Percentiles rank a stretch among this genome's conserved stretches.
These are phyloP conservation scores for Hypoxylon fuscum DNA, from an alignment of 495 filamentous ascomycete genomes.

Conservation along the genomic window DNA sequence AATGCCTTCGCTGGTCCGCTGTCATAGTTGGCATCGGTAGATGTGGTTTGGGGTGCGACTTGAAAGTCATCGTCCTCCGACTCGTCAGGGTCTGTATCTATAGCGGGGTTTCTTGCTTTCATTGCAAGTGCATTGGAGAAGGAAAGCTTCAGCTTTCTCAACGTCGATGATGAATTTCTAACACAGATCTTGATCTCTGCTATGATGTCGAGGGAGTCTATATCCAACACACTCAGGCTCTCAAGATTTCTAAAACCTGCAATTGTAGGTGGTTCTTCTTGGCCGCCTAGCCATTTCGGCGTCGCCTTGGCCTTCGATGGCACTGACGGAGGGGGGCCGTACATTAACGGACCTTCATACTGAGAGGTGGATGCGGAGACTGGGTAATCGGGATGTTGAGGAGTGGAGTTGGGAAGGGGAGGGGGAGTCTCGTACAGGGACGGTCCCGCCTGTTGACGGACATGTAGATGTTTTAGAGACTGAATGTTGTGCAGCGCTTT, in stretches of 20 bases:
- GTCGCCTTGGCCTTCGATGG: too few relatives aligned
- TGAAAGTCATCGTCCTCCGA: conserved; percentile 62
- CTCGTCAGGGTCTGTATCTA: conserved; percentile 59
- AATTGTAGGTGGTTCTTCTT: conserved; percentile 55
- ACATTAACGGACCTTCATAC: too few relatives aligned
- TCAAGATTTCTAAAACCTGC: conserved; percentile 66
- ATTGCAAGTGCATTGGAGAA: conserved; percentile 62
- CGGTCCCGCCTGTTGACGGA: conserved; percentile 63
- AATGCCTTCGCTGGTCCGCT: conserved; percentile 51
- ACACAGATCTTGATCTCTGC: conserved; percentile 64
- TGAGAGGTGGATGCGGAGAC: too few relatives aligned
- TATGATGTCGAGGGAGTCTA: conserved; percentile 64
- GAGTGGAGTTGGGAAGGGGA: conserved; percentile 46
- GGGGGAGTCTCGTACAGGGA: conserved; percentile 60
- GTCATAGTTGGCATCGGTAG: too few relatives aligned
- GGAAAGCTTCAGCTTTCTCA: conserved; percentile 64
- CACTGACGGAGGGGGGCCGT: too few relatives aligned
- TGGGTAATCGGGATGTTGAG: conserved; percentile 11
- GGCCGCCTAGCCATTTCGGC: conserved; percentile 31
- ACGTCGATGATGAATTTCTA: conserved; percentile 56
- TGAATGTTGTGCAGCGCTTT: conserved; percentile 60
- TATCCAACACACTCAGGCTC: conserved; percentile 63
- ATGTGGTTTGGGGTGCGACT: conserved; percentile 39
- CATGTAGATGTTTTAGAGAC: conserved; percentile 63
- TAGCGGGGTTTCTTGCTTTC: conserved; percentile 64